A percentile compares a stretch with the other conserved stretches of the same genome.
phyloP scores from a whole-genome alignment of 805 yeast genomes.

The Metschnikowia colocasiae region DNA sequence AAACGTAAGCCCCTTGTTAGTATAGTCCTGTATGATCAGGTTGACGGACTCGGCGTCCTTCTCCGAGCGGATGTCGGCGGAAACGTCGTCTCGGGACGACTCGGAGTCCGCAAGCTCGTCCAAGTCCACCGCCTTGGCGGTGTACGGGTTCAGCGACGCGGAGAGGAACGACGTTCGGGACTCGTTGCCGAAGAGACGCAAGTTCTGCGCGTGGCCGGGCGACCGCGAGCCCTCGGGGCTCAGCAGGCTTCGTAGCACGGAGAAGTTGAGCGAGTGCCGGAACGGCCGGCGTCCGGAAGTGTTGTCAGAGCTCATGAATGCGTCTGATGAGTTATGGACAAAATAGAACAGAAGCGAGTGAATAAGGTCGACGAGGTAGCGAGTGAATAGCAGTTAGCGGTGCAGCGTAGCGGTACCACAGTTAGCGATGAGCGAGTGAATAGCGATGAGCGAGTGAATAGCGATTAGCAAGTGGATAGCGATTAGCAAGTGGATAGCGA shows the following conservation, averaged over 20 bases:
- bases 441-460: no score
- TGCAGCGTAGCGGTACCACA: no score
- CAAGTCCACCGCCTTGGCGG: slow-evolving; percentile 15
- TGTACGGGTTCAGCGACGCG: neutral
- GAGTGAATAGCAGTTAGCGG: neutral
- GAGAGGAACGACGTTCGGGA: slow-evolving; percentile 9
- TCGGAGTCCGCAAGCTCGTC: slow-evolving; percentile 41
- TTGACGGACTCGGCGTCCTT: slow-evolving; percentile 28
- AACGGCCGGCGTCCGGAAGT: slow-evolving; percentile 3
- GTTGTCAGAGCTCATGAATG: neutral
- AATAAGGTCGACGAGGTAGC: neutral
- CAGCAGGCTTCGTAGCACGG: slow-evolving; percentile 5
- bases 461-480: no score
- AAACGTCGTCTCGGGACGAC: slow-evolving; percentile 14
- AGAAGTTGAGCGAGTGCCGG: slow-evolving; percentile 8
- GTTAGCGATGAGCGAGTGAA: no score
- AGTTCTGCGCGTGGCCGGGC: neutral
- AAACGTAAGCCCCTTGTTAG: slow-evolving; percentile 10
- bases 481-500: no score
- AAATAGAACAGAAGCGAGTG: no score
- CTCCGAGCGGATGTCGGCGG: neutral
- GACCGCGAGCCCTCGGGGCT: slow-evolving; percentile 9
- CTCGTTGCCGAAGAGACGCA: slow-evolving; percentile 4
- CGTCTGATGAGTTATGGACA: no score
- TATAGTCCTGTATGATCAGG: slow-evolving; percentile 30